Base-by-base conservation (phyloP, 1,284 basidiomycete species). In the Sporisorium scitamineum region DNA sequence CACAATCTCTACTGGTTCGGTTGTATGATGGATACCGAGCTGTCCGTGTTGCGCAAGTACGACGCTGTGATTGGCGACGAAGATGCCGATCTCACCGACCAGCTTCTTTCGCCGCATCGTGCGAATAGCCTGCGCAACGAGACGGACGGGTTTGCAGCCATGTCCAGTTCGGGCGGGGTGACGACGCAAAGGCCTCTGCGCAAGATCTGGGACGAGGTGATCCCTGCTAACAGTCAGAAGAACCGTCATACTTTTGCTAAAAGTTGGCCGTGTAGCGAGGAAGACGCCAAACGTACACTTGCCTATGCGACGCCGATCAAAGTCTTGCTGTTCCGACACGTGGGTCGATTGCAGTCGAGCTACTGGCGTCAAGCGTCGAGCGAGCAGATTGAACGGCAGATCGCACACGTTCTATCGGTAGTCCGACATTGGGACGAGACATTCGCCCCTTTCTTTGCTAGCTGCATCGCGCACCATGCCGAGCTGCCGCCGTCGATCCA, bases 131-230 rank as follows among this genome's bases (percentile, higher is more conserved):
- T 56, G 37, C 52, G 45, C 11, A 24, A 54, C 26, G 54, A 56
- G 47, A 32, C 53, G 27, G 47, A 58, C 5, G 32, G 32, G 7
- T 61, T 63, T 20, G 16, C 54, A 1, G 22, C 31, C 37, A 50
- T 29, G 20, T 37, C 45, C 20, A 20, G n/a, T 39, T 52, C 59
- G 5, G 26, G 37, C 9, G 53, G 48, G 16, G 26, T 9, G 2
- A 24, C 37, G 4, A 3, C 44, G 8, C 55, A 29, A 1, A 52
- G 37, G 27, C 70, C 65, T 0, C 41, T 69, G 20, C 57, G 70
- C 37, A 73, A 69, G 65, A 74, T 74, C 48, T 74, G 65, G 65
- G 66, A 74, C 56, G 71, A 74, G 14, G 61, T 69, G 0, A 74
- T 74, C n/a, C 66, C 62, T 0, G 62, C 62, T 5, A 65, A 62